phyloP scores from a whole-genome alignment of 2,329 filamentous ascomycete species.

The Calonectria ilicicola region DNA sequence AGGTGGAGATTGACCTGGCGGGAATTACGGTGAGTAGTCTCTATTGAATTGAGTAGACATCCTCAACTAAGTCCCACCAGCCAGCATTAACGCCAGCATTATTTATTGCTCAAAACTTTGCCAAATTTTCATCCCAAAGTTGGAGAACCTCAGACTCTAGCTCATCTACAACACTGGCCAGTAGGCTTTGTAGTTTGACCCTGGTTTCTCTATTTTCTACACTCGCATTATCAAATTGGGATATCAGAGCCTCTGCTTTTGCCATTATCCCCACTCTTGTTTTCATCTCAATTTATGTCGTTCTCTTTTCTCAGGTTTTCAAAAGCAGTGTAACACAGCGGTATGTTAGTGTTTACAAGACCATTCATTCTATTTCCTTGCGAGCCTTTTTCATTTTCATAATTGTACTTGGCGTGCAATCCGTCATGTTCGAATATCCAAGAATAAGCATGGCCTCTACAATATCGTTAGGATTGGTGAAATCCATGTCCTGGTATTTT shows the following conservation, averaged over 20 bases:
- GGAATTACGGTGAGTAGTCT: background rate
- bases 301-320: background rate
- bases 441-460: background rate
- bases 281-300: background rate
- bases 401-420: background rate
- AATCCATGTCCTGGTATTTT: slow-evolving; percentile 52
- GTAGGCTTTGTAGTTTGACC: background rate
- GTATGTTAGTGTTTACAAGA: background rate
- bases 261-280: background rate
- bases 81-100: background rate
- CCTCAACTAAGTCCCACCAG: background rate
- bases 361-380: background rate
- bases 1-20: background rate
- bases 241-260: background rate
- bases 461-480: slow-evolving; percentile 39
- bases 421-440: background rate
- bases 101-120: background rate
- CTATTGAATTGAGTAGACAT: background rate
- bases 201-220: background rate
- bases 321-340: background rate
- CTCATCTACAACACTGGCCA: background rate
- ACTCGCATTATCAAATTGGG: background rate
- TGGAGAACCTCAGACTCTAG: background rate
- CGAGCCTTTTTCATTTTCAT: background rate
- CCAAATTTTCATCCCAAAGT: background rate